Evolutionary conservation across 2,329 filamentous ascomycete species (phyloP), one percentile per base, ranked within the genome.

Genomic region (Microdochium bolleyi): DNA sequence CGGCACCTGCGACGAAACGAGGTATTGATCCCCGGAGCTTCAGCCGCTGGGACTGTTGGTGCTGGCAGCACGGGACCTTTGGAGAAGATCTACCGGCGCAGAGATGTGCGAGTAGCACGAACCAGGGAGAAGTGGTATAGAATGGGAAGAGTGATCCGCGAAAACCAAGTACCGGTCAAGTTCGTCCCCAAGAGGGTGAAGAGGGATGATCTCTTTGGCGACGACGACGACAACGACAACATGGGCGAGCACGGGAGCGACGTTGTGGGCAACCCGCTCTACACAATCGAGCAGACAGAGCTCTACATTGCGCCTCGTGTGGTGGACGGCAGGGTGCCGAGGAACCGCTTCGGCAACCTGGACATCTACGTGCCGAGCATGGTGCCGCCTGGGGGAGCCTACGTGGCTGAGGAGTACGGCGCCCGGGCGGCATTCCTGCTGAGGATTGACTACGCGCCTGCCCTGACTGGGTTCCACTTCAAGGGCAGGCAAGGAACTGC

Each of bases 331-430:
- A 75, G 77, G 13, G 79, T 97, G 1, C 92, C 94, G 0, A 92
- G 89, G 70, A 99, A 99, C 64, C 85, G 87, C 19, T 99, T 90
- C 67, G 91, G 91, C 11, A 99, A 99, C 63, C 85, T 97, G 54
- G 94, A 97, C 62, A 80, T 95, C 38, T 97, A 92, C 65, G 91
- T 96, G 11, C 85, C 89, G 0, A 89, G 84, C 56, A 97, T 99
- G 94, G 77, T 97, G 0, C 94, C 94, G 0, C 70, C 72, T 41
- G 92, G 94, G 0, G 92, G 89, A 1, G 78, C 83, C 2, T 90
- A 97, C 66, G 73, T 97, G 24, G 61, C 68, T 5, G 70, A 77
- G 54, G 71, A 78, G 49, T 62, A 85, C 50, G 86, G 88, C 1
- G 74, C 80, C 1, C 80, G 80, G 50, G 92, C 92, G 1, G 90